A percentile compares a stretch with the other conserved stretches of the same genome.
Evolutionary conservation across 768 basidiomycete species (phyloP).

Genomic region (Candolleomyces aberdarensis): DNA sequence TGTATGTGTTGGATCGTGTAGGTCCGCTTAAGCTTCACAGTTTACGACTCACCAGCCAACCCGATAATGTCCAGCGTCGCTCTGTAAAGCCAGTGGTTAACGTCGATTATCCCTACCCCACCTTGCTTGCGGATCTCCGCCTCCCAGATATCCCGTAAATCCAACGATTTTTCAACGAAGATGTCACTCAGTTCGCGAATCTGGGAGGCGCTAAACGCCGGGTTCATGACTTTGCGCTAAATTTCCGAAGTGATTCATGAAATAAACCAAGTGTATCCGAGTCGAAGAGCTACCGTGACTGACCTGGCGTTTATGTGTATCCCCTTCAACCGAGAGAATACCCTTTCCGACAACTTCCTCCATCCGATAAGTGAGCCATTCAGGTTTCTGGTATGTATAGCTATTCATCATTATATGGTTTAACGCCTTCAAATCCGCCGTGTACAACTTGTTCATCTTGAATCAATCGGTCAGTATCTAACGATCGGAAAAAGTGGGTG

Average conservation of each 20-base stretch:
- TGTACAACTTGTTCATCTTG: conserved; percentile 37
- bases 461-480: too few relatives aligned
- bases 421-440: conserved; percentile 58
- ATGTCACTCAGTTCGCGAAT: conserved; percentile 49
- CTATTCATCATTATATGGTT: conserved; percentile 57
- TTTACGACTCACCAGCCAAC: conserved; percentile 42
- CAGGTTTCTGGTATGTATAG: conserved; percentile 53
- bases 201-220: conserved; percentile 59
- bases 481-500: too few relatives aligned
- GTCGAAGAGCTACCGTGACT: neutral
- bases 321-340: conserved; percentile 39
- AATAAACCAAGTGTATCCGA: too few relatives aligned
- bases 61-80: conserved; percentile 77
- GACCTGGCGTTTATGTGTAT: conserved; percentile 43
- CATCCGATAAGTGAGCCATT: conserved; percentile 31
- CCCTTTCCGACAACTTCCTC: conserved; percentile 36
- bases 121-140: conserved; percentile 27
- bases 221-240: conserved; percentile 31
- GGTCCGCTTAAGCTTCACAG: too few relatives aligned
- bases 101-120: conserved; percentile 42
- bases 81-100: conserved; percentile 47
- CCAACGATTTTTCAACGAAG: neutral
- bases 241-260: too few relatives aligned
- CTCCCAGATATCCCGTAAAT: conserved; percentile 51
- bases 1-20: too few relatives aligned